Percentiles rank a stretch among this genome's conserved stretches.
Conservation (phyloP, 805 yeast genomes). For the Scheffersomyces amazonensis region DNA sequence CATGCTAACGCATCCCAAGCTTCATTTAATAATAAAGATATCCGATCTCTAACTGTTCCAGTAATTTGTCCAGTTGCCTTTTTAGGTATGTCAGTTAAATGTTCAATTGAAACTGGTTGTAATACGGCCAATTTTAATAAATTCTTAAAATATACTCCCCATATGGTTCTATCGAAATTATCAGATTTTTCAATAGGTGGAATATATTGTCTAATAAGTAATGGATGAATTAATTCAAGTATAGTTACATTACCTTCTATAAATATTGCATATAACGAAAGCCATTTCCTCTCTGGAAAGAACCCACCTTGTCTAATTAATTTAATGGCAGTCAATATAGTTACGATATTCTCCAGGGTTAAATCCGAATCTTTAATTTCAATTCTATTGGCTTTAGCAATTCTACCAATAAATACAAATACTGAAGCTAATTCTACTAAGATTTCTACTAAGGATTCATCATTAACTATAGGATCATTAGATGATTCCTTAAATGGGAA, state of each 20-base stretch:
- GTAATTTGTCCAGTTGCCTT: slow-evolving; percentile 65
- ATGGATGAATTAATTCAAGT: slow-evolving; percentile 51
- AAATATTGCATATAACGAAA: slow-evolving; percentile 59
- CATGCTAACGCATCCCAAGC: slow-evolving; percentile 78
- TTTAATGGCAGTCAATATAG: slow-evolving; percentile 48
- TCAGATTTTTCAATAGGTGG: slow-evolving; percentile 53
- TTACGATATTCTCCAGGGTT: slow-evolving; percentile 32
- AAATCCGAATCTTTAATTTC: slow-evolving; percentile 31
- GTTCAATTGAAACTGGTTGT: slow-evolving; percentile 68
- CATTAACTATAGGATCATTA: slow-evolving; percentile 71
- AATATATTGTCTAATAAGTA: slow-evolving; percentile 46
- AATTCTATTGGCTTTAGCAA: slow-evolving; percentile 35
- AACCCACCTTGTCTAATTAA: slow-evolving; percentile 51
- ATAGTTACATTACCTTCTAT: slow-evolving; percentile 55
- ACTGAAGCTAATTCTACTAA: slow-evolving; percentile 66
- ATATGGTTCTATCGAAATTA: slow-evolving; percentile 54
- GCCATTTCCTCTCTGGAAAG: slow-evolving; percentile 72
- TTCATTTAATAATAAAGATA: slow-evolving; percentile 51
- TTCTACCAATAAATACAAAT: slow-evolving; percentile 53
- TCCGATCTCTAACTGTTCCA: slow-evolving; percentile 58
- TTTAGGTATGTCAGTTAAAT: slow-evolving; percentile 68
- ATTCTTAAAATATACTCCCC: slow-evolving; percentile 66
- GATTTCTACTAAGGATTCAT: slow-evolving; percentile 67
- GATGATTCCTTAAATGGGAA: slow-evolving; percentile 65
- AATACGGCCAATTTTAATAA: slow-evolving; percentile 58